Evolutionary conservation across 2,329 filamentous ascomycete species (phyloP).

Genomic region (Aureobasidium sp.): DNA sequence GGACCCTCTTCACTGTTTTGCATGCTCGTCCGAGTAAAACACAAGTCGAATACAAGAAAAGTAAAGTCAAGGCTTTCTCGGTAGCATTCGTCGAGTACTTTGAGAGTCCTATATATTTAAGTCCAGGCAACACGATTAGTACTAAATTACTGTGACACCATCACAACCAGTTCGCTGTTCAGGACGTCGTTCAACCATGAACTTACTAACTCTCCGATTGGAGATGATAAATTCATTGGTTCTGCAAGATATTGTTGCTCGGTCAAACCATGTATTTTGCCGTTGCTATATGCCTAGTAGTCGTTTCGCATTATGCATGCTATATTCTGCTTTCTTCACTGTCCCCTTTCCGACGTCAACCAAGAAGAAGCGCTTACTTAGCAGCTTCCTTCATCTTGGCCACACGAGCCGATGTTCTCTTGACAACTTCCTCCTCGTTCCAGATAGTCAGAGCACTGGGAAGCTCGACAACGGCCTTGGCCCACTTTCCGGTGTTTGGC

Average conservation of each 20-base stretch:
- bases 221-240: neutral
- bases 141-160: too few species aligned
- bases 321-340: neutral
- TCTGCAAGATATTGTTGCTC: neutral
- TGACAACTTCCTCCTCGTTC: constrained; percentile 43
- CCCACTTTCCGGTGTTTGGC: constrained; percentile 25
- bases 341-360: neutral
- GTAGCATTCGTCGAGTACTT: neutral
- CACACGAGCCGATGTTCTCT: constrained; percentile 36
- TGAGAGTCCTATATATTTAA: neutral
- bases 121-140: too few species aligned
- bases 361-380: constrained; percentile 16
- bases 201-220: neutral
- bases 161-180: too few species aligned
- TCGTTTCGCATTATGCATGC: neutral
- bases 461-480: constrained; percentile 21
- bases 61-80: neutral
- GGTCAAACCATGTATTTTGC: neutral
- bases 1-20: neutral
- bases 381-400: constrained; percentile 24
- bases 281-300: neutral
- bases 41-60: neutral
- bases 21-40: neutral
- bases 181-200: neutral
- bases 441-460: constrained; percentile 60